Evolutionary conservation across 345 rosid species (phyloP), one percentile per base, ranked within the genome.

Genomic region (Syzygium oleosum): DNA sequence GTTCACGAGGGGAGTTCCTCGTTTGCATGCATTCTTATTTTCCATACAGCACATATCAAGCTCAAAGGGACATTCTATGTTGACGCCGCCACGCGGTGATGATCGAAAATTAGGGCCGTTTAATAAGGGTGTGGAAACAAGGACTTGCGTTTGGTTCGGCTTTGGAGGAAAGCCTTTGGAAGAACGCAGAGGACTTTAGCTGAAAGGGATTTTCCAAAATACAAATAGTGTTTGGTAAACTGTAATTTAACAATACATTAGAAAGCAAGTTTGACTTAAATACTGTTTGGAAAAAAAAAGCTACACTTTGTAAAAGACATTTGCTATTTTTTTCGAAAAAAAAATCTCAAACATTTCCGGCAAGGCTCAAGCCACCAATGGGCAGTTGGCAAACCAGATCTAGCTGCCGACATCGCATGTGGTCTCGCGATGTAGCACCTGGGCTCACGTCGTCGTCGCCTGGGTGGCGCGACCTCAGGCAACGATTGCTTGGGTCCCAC

Each of bases 301-400:
- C 25, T 25, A 58, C 29, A 58, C 65, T 25, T 25, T 25, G 14
- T 58, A 58, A 58, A 56, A 56, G 25, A 23, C n/a, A 1, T 23
- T 25, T 25, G 6, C 25, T 58, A 25, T 1, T 25, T 25, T 23
- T 23, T 23, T 23, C 9, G 22, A 25, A 25, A 14, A 16, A 58
- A 58, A 25, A 58, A 25, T 2, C 15, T 25, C 15, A 58, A 58
- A 25, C 7, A 25, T 25, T 25, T 58, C 0, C 27, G 0, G 0
- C 14, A 0, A 58, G 65, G 1, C 65, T 58, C 15, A 11, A 0
- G 27, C 0, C 0, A 2, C 25, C 15, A 1, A 2, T 25, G 31
- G 65, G 15, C 29, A 58, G 27, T 25, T 25, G 31, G 31, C 27
- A 14, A 58, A 29, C 65, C 12, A 58, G 3, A 25, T 58, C 3